Conservation (phyloP, 2,329 filamentous ascomycete species). For the Ambrosiella xylebori region DNA sequence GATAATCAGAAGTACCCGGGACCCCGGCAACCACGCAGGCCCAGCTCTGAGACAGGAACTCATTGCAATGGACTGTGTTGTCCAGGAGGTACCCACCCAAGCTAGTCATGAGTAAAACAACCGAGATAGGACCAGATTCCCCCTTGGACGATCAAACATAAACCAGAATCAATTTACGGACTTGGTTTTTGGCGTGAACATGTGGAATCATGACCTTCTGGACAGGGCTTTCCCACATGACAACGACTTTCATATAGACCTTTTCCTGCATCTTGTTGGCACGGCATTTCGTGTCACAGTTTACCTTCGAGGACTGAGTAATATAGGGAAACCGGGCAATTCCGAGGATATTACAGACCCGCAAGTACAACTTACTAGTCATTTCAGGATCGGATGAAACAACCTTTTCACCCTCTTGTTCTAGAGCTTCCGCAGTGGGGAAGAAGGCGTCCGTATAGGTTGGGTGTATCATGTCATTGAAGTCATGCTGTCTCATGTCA, state of each 20-base stretch:
- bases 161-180: conserved; percentile 41
- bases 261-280: conserved; percentile 51
- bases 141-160: conserved; percentile 45
- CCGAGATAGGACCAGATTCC: conserved; percentile 22
- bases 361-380: conserved; percentile 48
- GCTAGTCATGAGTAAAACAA: conserved; percentile 41
- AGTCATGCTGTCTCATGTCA: conserved; percentile 25
- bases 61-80: conserved; percentile 42
- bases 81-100: conserved; percentile 47
- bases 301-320: conserved; percentile 22
- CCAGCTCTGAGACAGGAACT: conserved; percentile 47
- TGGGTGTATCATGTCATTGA: conserved; percentile 48
- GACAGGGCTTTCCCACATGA: conserved; percentile 38
- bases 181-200: conserved; percentile 28
- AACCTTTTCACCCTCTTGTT: conserved; percentile 33
- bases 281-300: conserved; percentile 33
- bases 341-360: conserved; percentile 54
- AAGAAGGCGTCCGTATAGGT: conserved; percentile 49
- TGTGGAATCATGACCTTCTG: conserved; percentile 46
- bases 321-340: conserved; percentile 54
- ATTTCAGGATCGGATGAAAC: conserved; percentile 29
- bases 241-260: conserved; percentile 40
- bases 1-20: conserved; percentile 37
- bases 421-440: conserved; percentile 40
- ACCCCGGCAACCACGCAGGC: conserved; percentile 42